A percentile compares a stretch with the other conserved stretches of the same genome.
These are phyloP conservation scores for Magnusiomyces ingens DNA, from an alignment of 1,139 yeast genomes.

Conservation along the genomic window DNA sequence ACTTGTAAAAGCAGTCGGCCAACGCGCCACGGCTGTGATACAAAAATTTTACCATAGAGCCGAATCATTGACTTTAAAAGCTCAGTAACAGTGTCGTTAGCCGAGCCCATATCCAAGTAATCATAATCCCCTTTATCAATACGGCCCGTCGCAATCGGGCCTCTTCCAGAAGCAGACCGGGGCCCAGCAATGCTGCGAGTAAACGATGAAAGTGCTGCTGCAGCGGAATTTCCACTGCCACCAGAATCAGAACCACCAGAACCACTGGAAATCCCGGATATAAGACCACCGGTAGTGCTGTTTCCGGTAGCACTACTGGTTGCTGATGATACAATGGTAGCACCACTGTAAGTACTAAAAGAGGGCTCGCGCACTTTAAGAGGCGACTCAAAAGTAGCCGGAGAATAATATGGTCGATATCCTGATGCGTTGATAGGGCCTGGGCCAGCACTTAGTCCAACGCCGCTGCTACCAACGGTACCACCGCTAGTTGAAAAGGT, in stretches of 20 bases:
- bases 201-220: slow-evolving; percentile 12
- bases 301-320: slow-evolving; percentile 21
- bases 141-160: slow-evolving; percentile 4
- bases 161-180: background rate
- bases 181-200: background rate
- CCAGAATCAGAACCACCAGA: slow-evolving; percentile 5
- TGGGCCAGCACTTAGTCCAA: slow-evolving; percentile 13
- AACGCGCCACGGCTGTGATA: slow-evolving; percentile 87
- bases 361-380: slow-evolving; percentile 19
- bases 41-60: slow-evolving; percentile 58
- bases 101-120: slow-evolving; percentile 14
- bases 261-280: slow-evolving; percentile 2
- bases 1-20: slow-evolving; percentile 74
- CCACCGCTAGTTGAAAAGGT: too few relatives aligned
- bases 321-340: slow-evolving; percentile 8
- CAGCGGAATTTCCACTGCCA: slow-evolving; percentile 4
- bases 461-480: too few relatives aligned
- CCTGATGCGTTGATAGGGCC: slow-evolving; percentile 11
- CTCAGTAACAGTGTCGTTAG: slow-evolving; percentile 14
- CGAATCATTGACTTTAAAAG: slow-evolving; percentile 54
- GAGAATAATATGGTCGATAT: slow-evolving; percentile 67
- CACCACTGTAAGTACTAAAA: slow-evolving; percentile 11
- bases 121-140: slow-evolving; percentile 14
- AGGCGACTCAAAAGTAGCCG: slow-evolving; percentile 52
- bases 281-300: background rate